Evolutionary conservation across 805 yeast genomes (phyloP).

Genomic region (Priceomyces medius): DNA sequence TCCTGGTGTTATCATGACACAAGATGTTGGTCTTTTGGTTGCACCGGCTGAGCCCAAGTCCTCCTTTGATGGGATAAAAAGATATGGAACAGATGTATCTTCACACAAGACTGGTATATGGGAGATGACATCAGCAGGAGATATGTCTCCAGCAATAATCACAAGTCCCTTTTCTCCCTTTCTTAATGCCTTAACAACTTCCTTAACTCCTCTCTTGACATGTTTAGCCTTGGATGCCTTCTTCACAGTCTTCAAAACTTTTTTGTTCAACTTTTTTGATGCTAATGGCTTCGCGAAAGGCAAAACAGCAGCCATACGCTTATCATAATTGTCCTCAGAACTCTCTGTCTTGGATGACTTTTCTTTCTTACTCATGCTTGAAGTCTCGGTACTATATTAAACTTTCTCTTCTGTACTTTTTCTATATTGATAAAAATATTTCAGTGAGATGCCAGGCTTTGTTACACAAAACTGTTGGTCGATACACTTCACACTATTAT

Average conservation of each 20-base stretch:
- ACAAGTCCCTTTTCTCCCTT: slow-evolving; percentile 98
- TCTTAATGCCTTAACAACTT: slow-evolving; percentile 95
- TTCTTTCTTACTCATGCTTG: slow-evolving; percentile 45
- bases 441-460: slow-evolving; percentile 11
- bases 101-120: slow-evolving; percentile 98
- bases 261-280: slow-evolving; percentile 91
- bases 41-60: slow-evolving; percentile 99
- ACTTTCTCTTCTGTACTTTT: not conserved
- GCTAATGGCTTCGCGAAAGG: slow-evolving; percentile 96
- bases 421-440: slow-evolving; percentile 8
- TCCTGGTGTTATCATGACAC: slow-evolving; percentile 96
- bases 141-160: slow-evolving; percentile 95
- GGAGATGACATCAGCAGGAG: slow-evolving; percentile 95
- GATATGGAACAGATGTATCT: slow-evolving; percentile 85
- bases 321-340: slow-evolving; percentile 82
- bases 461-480: slow-evolving; percentile 9
- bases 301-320: slow-evolving; percentile 83
- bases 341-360: slow-evolving; percentile 42
- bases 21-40: slow-evolving; percentile 97
- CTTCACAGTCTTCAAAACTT: slow-evolving; percentile 91
- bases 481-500: not conserved
- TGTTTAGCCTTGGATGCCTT: slow-evolving; percentile 98
- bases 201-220: slow-evolving; percentile 98
- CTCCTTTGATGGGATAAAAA: slow-evolving; percentile 95
- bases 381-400: not conserved